These are phyloP conservation scores for Chaetomium tenue DNA, from an alignment of 495 filamentous ascomycete species.

Conservation along the genomic window DNA sequence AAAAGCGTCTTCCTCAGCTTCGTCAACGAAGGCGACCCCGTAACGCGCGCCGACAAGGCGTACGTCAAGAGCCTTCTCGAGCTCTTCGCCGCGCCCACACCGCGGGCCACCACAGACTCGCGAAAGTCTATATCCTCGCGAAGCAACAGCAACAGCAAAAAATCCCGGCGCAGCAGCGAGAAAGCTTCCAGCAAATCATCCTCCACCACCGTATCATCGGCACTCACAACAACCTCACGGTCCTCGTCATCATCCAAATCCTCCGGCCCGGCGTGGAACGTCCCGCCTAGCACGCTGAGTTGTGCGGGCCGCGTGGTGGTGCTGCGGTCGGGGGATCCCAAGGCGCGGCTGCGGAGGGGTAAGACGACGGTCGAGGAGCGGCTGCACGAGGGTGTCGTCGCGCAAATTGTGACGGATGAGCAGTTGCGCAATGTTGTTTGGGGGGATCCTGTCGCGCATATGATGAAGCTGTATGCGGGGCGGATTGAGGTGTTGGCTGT, in stretches of 20 bases:
- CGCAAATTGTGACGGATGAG: constrained; percentile 62
- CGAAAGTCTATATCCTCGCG: neutral
- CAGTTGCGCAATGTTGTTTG: constrained; percentile 65
- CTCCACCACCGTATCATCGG: neutral
- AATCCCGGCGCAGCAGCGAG: constrained; percentile 8
- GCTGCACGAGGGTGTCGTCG: constrained; percentile 54
- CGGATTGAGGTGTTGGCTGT: constrained; percentile 67
- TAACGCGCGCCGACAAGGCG: constrained; percentile 69
- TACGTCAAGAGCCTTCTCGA: constrained; percentile 70
- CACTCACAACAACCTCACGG: neutral
- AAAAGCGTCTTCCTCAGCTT: constrained; percentile 74
- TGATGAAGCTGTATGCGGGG: constrained; percentile 70
- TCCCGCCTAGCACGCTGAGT: constrained; percentile 61
- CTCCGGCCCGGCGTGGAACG: constrained; percentile 51
- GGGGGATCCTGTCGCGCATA: constrained; percentile 75
- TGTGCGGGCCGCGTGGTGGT: constrained; percentile 67
- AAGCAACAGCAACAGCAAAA: neutral
- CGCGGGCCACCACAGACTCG: constrained; percentile 28
- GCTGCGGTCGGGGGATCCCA: constrained; percentile 48
- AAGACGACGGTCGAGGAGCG: constrained; percentile 39
- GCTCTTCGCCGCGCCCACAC: constrained; percentile 63
- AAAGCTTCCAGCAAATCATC: constrained; percentile 22
- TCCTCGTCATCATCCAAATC: constrained; percentile 13
- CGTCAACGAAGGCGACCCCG: constrained; percentile 82
- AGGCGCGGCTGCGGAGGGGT: constrained; percentile 32